phyloP scores from a whole-genome alignment of 345 rosid species.

The Laguncularia racemosa region DNA sequence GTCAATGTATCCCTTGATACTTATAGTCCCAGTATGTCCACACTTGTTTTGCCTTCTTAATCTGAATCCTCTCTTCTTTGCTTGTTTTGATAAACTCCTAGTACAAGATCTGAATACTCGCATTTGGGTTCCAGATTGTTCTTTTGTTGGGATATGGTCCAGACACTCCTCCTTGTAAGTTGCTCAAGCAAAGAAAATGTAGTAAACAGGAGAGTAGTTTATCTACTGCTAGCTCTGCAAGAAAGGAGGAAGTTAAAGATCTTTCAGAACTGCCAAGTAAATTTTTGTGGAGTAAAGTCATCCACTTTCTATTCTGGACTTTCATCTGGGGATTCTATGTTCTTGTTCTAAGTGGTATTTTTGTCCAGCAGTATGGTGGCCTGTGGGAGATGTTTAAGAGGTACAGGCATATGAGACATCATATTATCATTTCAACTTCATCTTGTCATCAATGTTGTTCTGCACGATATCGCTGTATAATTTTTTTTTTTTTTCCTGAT shows the following conservation, averaged over 20 bases:
- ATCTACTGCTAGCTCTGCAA: conserved; percentile 14
- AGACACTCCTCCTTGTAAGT: conserved; percentile 77
- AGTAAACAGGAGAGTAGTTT: conserved; percentile 21
- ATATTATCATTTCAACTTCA: conserved; percentile 3
- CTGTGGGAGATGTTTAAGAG: conserved; percentile 79
- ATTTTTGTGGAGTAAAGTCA: conserved; percentile 53
- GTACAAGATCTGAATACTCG: too few relatives aligned
- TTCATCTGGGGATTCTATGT: conserved; percentile 62
- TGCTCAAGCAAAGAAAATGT: conserved; percentile 34
- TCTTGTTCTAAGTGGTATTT: conserved; percentile 54
- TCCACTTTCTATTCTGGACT: conserved; percentile 61
- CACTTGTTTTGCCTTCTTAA: background rate
- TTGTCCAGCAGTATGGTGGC: conserved; percentile 58
- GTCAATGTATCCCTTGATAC: conserved; percentile 76
- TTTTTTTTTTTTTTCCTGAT: too few relatives aligned
- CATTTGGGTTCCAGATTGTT: conserved; percentile 35
- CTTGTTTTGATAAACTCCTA: background rate
- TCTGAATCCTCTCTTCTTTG: conserved; percentile 3
- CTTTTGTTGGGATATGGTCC: conserved; percentile 71
- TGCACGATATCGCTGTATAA: too few relatives aligned
- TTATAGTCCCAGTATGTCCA: conserved; percentile 64
- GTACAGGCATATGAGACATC: conserved; percentile 21
- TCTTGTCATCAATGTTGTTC: background rate
- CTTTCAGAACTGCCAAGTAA: conserved; percentile 17
- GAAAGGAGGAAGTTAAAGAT: conserved; percentile 16